A percentile compares a stretch with the other conserved stretches of the same genome.
These are phyloP conservation scores for Arthroderma uncinatum DNA, from an alignment of 2,329 filamentous ascomycete species.

Conservation along the genomic window DNA sequence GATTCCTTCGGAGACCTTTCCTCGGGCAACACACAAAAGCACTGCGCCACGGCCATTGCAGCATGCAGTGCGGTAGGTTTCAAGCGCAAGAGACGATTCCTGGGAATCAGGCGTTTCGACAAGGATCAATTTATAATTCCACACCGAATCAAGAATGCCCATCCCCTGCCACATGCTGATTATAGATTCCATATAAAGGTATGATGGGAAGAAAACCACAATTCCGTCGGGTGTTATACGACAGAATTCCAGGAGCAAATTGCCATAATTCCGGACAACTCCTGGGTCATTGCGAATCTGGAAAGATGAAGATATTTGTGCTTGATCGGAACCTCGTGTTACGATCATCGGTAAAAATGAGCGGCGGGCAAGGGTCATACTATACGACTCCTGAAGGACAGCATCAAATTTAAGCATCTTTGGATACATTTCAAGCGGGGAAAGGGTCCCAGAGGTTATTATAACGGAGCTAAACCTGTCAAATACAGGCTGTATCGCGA, in stretches of 20 bases:
- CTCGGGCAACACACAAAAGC: constrained; percentile 85
- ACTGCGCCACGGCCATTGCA: constrained; percentile 93
- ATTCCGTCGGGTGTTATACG: constrained; percentile 93
- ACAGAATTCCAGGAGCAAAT: constrained; percentile 83
- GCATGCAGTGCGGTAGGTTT: constrained; percentile 94
- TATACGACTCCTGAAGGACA: constrained; percentile 92
- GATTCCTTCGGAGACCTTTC: constrained; percentile 95
- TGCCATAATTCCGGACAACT: constrained; percentile 95
- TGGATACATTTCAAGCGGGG: constrained; percentile 95
- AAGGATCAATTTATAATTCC: constrained; percentile 97
- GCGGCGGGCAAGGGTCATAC: constrained; percentile 83
- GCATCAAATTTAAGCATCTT: constrained; percentile 94
- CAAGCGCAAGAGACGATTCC: constrained; percentile 86
- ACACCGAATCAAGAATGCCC: constrained; percentile 93
- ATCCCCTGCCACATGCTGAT: constrained; percentile 99
- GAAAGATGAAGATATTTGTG: constrained; percentile 84
- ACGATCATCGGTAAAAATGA: constrained; percentile 99
- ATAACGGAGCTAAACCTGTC: constrained; percentile 96
- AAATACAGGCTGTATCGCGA: constrained; percentile 95
- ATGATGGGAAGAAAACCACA: constrained; percentile 98
- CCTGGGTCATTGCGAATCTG: constrained; percentile 90
- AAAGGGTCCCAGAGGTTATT: constrained; percentile 95
- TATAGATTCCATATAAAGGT: constrained; percentile 98
- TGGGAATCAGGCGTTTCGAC: constrained; percentile 97
- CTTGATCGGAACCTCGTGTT: constrained; percentile 87